A percentile compares a stretch with the other conserved stretches of the same genome.
These are phyloP conservation scores for Besnoitia besnoiti DNA, from an alignment of 169 alveolate species.

Conservation along the genomic window DNA sequence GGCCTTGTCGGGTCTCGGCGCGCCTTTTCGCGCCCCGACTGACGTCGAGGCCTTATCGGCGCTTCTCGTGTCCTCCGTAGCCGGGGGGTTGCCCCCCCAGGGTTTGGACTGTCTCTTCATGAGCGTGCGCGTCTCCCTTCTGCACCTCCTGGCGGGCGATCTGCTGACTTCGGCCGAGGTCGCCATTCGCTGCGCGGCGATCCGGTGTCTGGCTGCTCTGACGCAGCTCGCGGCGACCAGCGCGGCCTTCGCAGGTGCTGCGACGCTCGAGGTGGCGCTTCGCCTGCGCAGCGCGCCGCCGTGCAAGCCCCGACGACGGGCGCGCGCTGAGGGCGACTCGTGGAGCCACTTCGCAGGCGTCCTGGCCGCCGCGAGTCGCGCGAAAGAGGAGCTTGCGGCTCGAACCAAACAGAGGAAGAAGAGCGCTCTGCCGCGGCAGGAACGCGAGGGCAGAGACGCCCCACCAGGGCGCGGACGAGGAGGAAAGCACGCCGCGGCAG, in stretches of 20 bases:
- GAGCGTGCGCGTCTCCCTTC: slow-evolving; percentile 33
- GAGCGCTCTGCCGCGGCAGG: no score
- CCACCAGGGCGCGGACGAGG: not conserved
- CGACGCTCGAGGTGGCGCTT: slow-evolving; percentile 3
- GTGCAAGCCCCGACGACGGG: not conserved
- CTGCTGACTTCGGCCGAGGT: slow-evolving; percentile 12
- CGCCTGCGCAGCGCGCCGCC: not conserved
- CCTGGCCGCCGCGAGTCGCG: not conserved
- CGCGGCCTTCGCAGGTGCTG: not conserved
- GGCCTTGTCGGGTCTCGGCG: not conserved
- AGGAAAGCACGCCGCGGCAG: no score
- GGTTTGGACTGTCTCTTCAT: not conserved
- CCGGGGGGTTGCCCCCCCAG: not conserved
- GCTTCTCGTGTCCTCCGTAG: not conserved
- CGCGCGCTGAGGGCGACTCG: no score
- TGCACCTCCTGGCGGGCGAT: slow-evolving; percentile 22
- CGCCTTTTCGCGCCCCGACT: not conserved
- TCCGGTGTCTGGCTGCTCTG: not conserved
- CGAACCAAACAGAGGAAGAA: not conserved
- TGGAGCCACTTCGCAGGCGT: no score
- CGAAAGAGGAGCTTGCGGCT: slow-evolving; percentile 9
- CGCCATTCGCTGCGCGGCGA: not conserved
- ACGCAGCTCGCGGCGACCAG: not conserved
- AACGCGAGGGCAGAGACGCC: not conserved
- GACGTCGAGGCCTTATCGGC: not conserved